These are phyloP conservation scores for Sideroxylon spinosum DNA, from an alignment of 179 eudicot genomes.

Conservation along the genomic window DNA sequence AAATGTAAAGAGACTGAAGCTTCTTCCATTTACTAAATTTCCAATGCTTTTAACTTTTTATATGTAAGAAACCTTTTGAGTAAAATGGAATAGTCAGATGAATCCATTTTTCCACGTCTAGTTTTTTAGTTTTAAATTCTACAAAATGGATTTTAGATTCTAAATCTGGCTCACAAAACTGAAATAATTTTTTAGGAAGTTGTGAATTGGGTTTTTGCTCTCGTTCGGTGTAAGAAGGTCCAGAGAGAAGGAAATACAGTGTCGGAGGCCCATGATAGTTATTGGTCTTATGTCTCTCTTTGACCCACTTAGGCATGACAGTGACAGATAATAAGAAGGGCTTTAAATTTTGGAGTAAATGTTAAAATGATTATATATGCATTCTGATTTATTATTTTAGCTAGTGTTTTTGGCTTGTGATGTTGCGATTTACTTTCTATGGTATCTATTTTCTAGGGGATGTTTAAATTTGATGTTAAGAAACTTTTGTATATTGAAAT, in stretches of 20 bases:
- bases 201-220: neutral
- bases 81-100: too few species aligned
- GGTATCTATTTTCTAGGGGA: too few species aligned
- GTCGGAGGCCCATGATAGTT: conserved; percentile 64
- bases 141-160: conserved; percentile 42
- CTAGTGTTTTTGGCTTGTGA: too few species aligned
- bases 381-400: neutral
- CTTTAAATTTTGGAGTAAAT: conserved; percentile 57
- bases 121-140: too few species aligned
- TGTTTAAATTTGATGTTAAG: too few species aligned
- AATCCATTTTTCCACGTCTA: too few species aligned
- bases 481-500: too few species aligned
- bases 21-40: too few species aligned
- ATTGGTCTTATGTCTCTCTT: conserved; percentile 66
- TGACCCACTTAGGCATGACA: conserved; percentile 70
- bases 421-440: too few species aligned
- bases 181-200: neutral
- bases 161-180: conserved; percentile 68
- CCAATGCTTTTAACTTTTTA: too few species aligned
- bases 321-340: conserved; percentile 68
- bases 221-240: conserved; percentile 47
- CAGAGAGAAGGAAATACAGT: conserved; percentile 52
- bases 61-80: too few species aligned
- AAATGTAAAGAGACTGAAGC: too few species aligned
- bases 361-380: conserved; percentile 67